Percentiles rank a stretch among this genome's conserved stretches.
These are phyloP conservation scores for sweet orange (Citrus sinensis) DNA, from an alignment of 345 rosid genomes.

Conservation along the genomic window DVS_A1.0 CM039165.1:24458001-24458500, in stretches of 20 bases:
- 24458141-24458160: not conserved
- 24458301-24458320: not conserved
- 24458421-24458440: not conserved
- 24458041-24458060: not conserved
- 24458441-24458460: not conserved
- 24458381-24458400: not conserved
- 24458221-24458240: not conserved
- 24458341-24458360: not conserved
- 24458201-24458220: not conserved
- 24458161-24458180: not conserved
- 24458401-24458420: not conserved
- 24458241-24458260: not conserved
- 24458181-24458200: not conserved
- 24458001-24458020: not conserved
- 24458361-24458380: not conserved
- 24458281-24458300: not conserved
- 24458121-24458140: not conserved
- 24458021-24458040: not conserved
- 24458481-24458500: not conserved
- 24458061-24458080: not conserved
- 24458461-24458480: not conserved
- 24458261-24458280: not conserved
- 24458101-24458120: not conserved
- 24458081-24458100: not conserved
- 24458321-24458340: not conserved